These are phyloP conservation scores for Boehmeria nivea DNA, from an alignment of 306 rosid species.

Conservation along the genomic window DNA sequence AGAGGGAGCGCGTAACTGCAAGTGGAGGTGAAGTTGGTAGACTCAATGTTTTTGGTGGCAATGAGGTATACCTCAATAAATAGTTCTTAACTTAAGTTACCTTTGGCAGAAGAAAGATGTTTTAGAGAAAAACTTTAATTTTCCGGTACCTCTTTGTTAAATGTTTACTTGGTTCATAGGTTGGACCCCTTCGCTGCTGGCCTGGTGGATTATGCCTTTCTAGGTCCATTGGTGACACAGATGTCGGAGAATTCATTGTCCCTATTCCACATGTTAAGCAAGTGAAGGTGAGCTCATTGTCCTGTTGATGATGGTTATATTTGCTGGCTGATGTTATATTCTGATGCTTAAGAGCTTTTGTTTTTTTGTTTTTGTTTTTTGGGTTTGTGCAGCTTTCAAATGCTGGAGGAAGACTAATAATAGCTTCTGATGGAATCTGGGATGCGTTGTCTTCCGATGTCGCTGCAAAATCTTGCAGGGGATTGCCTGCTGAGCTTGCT, in stretches of 20 bases:
- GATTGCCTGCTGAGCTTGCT: slow-evolving; percentile 97
- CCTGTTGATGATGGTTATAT: slow-evolving; percentile 9
- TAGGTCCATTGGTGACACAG: slow-evolving; percentile 95
- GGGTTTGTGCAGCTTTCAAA: slow-evolving; percentile 60
- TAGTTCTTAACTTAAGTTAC: slow-evolving; percentile 14
- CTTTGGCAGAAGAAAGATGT: slow-evolving; percentile 2
- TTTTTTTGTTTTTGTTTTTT: too few species aligned
- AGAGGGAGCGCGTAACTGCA: slow-evolving; percentile 96
- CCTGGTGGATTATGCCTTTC: slow-evolving; percentile 99
- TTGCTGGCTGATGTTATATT: slow-evolving; percentile 9
- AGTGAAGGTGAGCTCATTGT: slow-evolving; percentile 66
- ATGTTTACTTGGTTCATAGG: slow-evolving; percentile 42
- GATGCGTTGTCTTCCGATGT: slow-evolving; percentile 81
- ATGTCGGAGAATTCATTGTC: slow-evolving; percentile 96
- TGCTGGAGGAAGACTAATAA: slow-evolving; percentile 93
- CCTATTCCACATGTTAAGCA: slow-evolving; percentile 98
- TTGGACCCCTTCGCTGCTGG: slow-evolving; percentile 99
- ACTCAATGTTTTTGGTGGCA: slow-evolving; percentile 88
- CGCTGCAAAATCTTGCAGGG: slow-evolving; percentile 89
- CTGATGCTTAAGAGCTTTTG: slow-evolving; percentile 12
- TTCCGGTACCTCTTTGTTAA: too few species aligned
- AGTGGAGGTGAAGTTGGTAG: slow-evolving; percentile 99
- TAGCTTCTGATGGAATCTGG: slow-evolving; percentile 99
- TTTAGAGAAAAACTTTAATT: not conserved
- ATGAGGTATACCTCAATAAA: slow-evolving; percentile 49